Evolutionary conservation across 2,329 filamentous ascomycete species (phyloP), one percentile per base, ranked within the genome.

Genomic region (Fusarium aywerte): DNA sequence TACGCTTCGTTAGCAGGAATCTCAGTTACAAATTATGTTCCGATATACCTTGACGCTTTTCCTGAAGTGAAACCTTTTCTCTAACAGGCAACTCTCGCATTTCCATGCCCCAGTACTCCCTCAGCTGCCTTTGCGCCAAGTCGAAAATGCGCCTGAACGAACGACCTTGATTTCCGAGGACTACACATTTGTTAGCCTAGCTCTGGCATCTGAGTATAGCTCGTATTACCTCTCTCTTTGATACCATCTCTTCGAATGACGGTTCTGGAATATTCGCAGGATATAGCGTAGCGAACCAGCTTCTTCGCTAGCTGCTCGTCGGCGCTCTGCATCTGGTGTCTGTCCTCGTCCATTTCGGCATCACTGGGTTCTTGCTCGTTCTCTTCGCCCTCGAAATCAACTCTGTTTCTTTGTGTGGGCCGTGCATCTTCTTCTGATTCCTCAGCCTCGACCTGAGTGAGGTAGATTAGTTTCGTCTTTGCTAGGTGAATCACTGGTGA

Each of bases 81-180:
- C 86, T 87, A 2, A 86, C 83, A 0, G 96, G 93, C 48, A 98
- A 83, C 79, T 97, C 94, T 5, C 88, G 84, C 84, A 99, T 86
- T 76, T 94, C 86, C 93, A 98, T 97, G n/a, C 96, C 96, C 79
- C 97, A 98, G 2, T 89, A 85, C 3, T 81, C 80, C 45, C 84
- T 82, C 35, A 99, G 81, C 68, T 91, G 86, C 32, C 82, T 79
- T 76, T 99, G 95, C 39, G 95, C 92, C 38, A 86, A 82, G 1
- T 87, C 86, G 73, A 97, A 97, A 5, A 97, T 88, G 13, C 80
- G 77, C 75, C 89, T 93, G 77, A 97, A 98, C 33, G 88, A 82
- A 31, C 90, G 84, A 8, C 87, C 81, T 10, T 89, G 85, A 43
- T 89, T 84, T 18, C 91, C 92, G 11, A 97, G 87, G 1, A 97